These are phyloP conservation scores for Aleurites moluccanus DNA, from an alignment of 441 rosid genomes.

Conservation along the genomic window DNA sequence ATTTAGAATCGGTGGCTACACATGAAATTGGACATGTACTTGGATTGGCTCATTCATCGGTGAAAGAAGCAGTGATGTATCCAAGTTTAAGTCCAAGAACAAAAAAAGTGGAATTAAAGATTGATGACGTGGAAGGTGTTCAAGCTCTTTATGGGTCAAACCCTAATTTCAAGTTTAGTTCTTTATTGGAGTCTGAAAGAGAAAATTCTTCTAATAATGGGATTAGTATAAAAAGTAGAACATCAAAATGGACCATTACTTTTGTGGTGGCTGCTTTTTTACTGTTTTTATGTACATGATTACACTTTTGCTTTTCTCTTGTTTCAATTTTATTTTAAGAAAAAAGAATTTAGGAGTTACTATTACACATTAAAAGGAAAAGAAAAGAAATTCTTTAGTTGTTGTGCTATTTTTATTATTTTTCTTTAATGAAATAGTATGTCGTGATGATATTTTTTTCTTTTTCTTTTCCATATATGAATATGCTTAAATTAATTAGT, in stretches of 20 bases:
- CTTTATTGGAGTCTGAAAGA: slow-evolving; percentile 54
- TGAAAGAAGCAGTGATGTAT: slow-evolving; percentile 82
- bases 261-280: slow-evolving; percentile 28
- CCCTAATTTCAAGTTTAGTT: slow-evolving; percentile 56
- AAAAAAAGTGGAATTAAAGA: slow-evolving; percentile 57
- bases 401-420: too few relatives aligned
- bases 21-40: slow-evolving; percentile 93
- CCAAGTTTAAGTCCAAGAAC: slow-evolving; percentile 69
- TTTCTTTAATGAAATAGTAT: too few relatives aligned
- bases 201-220: slow-evolving; percentile 43
- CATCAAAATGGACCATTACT: slow-evolving; percentile 37
- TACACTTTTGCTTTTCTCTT: not conserved
- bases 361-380: not conserved
- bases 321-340: not conserved
- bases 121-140: slow-evolving; percentile 80
- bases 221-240: slow-evolving; percentile 15
- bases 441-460: too few relatives aligned
- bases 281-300: slow-evolving; percentile 9
- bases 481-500: too few relatives aligned
- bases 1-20: slow-evolving; percentile 87
- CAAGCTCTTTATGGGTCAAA: slow-evolving; percentile 73
- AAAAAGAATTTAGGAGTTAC: not conserved
- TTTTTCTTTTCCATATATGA: too few relatives aligned
- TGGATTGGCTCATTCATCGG: slow-evolving; percentile 76
- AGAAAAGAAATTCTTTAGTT: slow-evolving; percentile 2